Conservation (phyloP, 2,329 filamentous ascomycete species). For the Botrytis tulipae region DNA sequence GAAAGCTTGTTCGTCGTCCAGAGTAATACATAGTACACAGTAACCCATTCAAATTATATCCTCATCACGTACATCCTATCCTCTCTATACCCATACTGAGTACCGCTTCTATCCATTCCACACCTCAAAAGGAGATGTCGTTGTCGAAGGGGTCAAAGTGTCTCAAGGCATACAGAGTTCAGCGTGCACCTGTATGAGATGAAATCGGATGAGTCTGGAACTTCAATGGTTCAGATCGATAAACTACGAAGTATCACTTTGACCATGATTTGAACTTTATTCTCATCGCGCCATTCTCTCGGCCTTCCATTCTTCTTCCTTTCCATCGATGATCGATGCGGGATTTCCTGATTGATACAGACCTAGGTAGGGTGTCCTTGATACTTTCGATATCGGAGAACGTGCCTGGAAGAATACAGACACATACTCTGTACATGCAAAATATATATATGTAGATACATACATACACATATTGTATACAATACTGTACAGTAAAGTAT, state of each 20-base stretch:
- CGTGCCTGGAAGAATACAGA: background rate
- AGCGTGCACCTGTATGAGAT: background rate
- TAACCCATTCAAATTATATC: background rate
- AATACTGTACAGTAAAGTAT: background rate
- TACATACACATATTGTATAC: background rate
- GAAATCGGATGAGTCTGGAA: background rate
- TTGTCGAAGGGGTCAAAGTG: background rate
- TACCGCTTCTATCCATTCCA: background rate
- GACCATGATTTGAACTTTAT: background rate
- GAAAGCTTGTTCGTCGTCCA: background rate
- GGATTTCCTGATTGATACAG: background rate
- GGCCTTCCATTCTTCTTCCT: background rate
- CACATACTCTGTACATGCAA: background rate
- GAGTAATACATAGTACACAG: background rate
- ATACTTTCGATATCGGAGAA: background rate
- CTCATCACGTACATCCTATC: background rate
- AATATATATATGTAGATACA: background rate
- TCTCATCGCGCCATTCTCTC: background rate
- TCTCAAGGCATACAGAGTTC: background rate
- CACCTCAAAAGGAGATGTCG: background rate
- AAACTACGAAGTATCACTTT: background rate
- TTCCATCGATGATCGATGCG: background rate
- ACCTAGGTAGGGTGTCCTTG: too few relatives aligned
- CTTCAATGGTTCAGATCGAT: background rate
- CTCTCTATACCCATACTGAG: too few relatives aligned